A percentile compares a stretch with the other conserved stretches of the same genome.
These are phyloP conservation scores for Nothophaeocryptopus gaeumannii DNA, from an alignment of 2,329 filamentous ascomycete species.

Conservation along the genomic window DNA sequence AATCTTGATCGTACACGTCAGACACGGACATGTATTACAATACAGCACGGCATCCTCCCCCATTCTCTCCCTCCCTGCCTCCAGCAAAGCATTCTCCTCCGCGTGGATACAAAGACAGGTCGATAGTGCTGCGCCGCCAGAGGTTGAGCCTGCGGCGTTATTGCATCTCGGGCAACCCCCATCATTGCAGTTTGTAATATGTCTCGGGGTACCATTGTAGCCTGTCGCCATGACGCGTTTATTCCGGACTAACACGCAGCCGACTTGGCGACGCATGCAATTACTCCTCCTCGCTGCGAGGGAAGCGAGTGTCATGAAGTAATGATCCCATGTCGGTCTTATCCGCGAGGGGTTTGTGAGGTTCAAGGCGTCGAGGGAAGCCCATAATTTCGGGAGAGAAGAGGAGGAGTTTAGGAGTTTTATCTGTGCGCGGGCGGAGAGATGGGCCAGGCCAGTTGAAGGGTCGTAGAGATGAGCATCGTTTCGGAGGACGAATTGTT, in stretches of 20 bases:
- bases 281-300: constrained; percentile 88
- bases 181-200: constrained; percentile 84
- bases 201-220: constrained; percentile 95
- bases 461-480: constrained; percentile 75
- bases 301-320: constrained; percentile 96
- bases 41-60: constrained; percentile 75
- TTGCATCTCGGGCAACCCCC: constrained; percentile 90
- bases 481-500: constrained; percentile 59
- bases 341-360: constrained; percentile 75
- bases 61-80: constrained; percentile 89
- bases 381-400: constrained; percentile 67
- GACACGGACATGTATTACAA: constrained; percentile 70
- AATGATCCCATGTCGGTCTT: constrained; percentile 89
- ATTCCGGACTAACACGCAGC: constrained; percentile 85
- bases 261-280: constrained; percentile 97
- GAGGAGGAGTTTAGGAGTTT: constrained; percentile 81
- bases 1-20: constrained; percentile 98
- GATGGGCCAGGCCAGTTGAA: constrained; percentile 63
- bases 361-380: constrained; percentile 69
- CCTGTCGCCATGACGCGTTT: constrained; percentile 89
- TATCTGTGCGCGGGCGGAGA: constrained; percentile 78
- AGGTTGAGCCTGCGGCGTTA: constrained; percentile 47
- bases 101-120: constrained; percentile 97
- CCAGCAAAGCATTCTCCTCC: constrained; percentile 93
- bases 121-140: constrained; percentile 69